Evolutionary conservation across 495 filamentous ascomycete species (phyloP).

Genomic region (Penicillium daleae): DNA sequence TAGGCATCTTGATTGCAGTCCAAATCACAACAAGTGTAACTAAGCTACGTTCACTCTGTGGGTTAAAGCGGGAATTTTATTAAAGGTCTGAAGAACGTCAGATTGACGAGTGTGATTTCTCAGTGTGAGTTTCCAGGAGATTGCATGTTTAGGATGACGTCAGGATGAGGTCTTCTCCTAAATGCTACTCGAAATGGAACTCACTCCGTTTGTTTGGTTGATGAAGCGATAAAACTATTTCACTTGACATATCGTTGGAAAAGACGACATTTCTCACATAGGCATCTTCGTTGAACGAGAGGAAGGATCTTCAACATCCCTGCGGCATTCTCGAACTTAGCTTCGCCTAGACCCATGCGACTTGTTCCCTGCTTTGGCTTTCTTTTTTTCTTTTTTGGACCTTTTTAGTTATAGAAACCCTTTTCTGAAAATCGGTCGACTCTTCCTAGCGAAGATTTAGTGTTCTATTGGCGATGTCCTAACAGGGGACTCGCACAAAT

Average conservation of each 20-base stretch:
- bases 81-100: neutral
- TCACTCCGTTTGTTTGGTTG: neutral
- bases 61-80: neutral
- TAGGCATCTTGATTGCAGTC: neutral
- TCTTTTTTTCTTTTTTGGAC: no score
- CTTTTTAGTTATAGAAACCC: no score
- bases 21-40: neutral
- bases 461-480: no score
- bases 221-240: neutral
- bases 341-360: no score
- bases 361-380: no score
- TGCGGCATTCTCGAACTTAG: no score
- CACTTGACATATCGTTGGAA: neutral
- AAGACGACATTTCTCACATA: no score
- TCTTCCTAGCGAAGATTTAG: no score
- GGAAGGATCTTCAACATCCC: no score
- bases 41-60: neutral
- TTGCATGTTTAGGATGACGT: constrained; percentile 2
- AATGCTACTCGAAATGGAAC: neutral
- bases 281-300: no score
- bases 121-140: neutral
- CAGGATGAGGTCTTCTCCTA: neutral
- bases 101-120: neutral
- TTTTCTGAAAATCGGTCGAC: no score
- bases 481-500: no score